Conservation (phyloP, 805 yeast genomes). For the Cyberlindnera lachancei region DNA sequence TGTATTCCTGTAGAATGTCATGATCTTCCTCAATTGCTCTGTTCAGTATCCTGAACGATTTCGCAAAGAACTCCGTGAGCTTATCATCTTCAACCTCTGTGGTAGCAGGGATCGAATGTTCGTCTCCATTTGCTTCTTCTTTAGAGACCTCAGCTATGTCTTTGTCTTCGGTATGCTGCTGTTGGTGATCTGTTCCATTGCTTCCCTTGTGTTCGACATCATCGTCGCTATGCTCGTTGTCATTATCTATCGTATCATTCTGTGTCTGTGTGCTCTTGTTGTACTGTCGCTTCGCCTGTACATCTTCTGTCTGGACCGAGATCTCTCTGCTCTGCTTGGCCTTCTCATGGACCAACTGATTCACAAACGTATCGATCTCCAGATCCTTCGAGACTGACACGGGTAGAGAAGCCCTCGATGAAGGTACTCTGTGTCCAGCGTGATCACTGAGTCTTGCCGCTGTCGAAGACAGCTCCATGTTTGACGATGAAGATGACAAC, state of each 20-base stretch:
- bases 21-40: conserved; percentile 22
- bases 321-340: conserved; percentile 4
- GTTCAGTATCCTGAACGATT: conserved; percentile 19
- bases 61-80: conserved; percentile 13
- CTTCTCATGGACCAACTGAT: conserved; percentile 6
- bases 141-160: conserved; percentile 1
- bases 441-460: no score
- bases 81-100: conserved; percentile 5
- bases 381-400: no score
- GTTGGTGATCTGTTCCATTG: conserved; percentile 1
- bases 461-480: not conserved
- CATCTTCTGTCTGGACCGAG: conserved; percentile 8
- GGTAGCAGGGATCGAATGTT: not conserved
- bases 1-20: conserved; percentile 17
- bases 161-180: conserved; percentile 3
- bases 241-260: no score
- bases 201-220: not conserved
- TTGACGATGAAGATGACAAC: not conserved
- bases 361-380: conserved; percentile 8
- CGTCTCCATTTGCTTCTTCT: conserved; percentile 1
- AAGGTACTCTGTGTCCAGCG: no score
- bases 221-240: no score
- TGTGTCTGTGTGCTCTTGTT: conserved; percentile 23
- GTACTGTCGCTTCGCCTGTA: conserved; percentile 7
- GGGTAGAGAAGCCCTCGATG: no score